Base-by-base conservation (phyloP, 225 moss, liverwort and hornwort genomes). In the Anthoceros angustus region DNA sequence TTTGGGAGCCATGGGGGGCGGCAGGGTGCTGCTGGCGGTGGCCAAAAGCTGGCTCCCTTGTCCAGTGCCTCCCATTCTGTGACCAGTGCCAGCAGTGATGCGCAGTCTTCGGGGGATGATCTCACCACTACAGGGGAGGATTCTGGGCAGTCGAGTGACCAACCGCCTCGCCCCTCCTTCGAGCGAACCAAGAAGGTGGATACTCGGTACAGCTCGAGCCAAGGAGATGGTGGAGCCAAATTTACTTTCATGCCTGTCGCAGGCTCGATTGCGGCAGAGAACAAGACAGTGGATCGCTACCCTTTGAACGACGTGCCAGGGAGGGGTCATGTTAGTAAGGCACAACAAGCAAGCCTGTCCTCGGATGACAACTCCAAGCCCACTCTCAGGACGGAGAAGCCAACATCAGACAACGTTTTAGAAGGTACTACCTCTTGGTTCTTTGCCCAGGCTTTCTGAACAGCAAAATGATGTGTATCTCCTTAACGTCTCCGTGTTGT, bases 361-460 rank as follows among this genome's bases (percentile, higher is more conserved):
- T 79, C 80, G 3, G 84, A 80, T 0, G 68, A 82, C 71, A 77
- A 83, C 64, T 69, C 86, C 64, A 82, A 82, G 68, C 72, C 81
- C 11, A 81, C 78, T 16, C 77, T 77, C 24, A 75, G 87, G 42
- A 85, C 89, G 25, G 92, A 82, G 38, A 93, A 93, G 62, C 89
- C 89, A 2, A 80, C 89, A 12, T 88, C 89, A 11, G 92, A 74
- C 61, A 71, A 70, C 43, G 77, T 73, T 38, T 60, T 10, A 39
- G 82, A 81, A 78, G 76, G 75, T 84, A 42, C 64, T 73, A 71
- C 67, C 16, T 5, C 66, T 12, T 66, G 41, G 15, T 14, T 39
- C 42, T 10, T 18, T 42, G 6, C 10, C 42, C 46, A 12, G 46
- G 12, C 46, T 48, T 48, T 48, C 46, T 48, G 46, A 48, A 48